Conservation (phyloP, 1,139 yeast genomes). For the Suhomyces maxii region DNA sequence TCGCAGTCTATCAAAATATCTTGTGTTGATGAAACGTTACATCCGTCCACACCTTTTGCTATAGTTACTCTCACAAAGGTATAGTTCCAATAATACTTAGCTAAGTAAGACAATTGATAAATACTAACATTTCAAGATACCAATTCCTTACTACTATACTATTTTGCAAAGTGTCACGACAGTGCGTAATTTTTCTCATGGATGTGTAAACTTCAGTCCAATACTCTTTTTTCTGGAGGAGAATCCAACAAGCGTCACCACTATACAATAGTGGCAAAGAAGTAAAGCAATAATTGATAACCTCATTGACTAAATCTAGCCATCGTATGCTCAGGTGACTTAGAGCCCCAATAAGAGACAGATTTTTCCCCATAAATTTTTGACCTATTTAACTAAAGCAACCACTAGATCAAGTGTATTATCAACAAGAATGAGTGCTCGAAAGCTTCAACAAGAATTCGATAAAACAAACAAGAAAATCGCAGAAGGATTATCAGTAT, state of each 20-base stretch:
- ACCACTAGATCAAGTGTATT: background rate
- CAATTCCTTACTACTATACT: background rate
- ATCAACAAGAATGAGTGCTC: conserved; percentile 37
- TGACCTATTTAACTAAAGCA: background rate
- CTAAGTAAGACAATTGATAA: too few species aligned
- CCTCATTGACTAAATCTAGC: background rate
- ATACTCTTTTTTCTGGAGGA: background rate
- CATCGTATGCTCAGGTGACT: background rate
- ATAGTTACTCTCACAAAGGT: too few species aligned
- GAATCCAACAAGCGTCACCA: background rate
- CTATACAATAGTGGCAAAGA: background rate
- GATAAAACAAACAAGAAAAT: conserved; percentile 96
- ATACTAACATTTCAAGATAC: background rate
- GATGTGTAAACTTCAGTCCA: background rate
- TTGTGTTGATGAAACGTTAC: too few species aligned
- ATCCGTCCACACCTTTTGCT: too few species aligned
- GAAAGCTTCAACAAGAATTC: conserved; percentile 69
- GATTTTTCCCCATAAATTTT: background rate
- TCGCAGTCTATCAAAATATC: too few species aligned
- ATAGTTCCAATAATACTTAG: too few species aligned
- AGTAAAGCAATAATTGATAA: background rate
- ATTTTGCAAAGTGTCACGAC: background rate
- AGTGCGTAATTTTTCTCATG: background rate
- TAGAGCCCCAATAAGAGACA: background rate
- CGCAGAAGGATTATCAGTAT: conserved; percentile 85